Conservation (phyloP, 2,329 filamentous ascomycete species). For the Ophiocordyceps unilateralis region DNA sequence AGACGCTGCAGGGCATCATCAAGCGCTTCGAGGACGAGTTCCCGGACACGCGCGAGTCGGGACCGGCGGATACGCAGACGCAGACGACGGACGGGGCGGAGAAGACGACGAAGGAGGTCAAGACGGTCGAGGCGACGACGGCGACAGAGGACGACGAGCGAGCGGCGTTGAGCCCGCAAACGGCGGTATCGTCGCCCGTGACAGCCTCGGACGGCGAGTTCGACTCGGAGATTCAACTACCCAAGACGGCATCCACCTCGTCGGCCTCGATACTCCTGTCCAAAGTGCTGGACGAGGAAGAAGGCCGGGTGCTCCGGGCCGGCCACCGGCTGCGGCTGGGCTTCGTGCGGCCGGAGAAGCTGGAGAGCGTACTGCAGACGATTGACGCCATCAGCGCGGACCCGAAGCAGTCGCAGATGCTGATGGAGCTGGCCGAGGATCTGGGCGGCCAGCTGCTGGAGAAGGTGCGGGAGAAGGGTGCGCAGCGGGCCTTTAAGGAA, state of each 20-base stretch:
- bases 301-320: constrained; percentile 35
- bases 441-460: constrained; percentile 41
- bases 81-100: constrained; percentile 5
- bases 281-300: constrained; percentile 36
- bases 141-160: not conserved
- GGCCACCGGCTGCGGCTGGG: constrained; percentile 39
- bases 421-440: constrained; percentile 47
- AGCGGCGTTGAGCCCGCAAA: not conserved
- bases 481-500: constrained; percentile 43
- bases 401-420: constrained; percentile 30
- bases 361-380: constrained; percentile 26
- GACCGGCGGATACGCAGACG: not conserved
- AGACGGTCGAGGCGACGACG: constrained; percentile 2
- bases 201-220: constrained; percentile 30
- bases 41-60: constrained; percentile 54
- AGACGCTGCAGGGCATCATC: constrained; percentile 81
- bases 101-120: constrained; percentile 8
- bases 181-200: constrained; percentile 6
- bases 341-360: constrained; percentile 33
- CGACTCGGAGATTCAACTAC: constrained; percentile 25
- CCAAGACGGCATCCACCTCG: constrained; percentile 24
- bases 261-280: constrained; percentile 31
- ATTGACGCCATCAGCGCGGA: constrained; percentile 32
- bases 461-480: constrained; percentile 38
- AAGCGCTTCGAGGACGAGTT: constrained; percentile 93